Percentiles rank a stretch among this genome's conserved stretches.
Conservation (phyloP, 176 grass and related monocot species). For the Juncus effusus region DNA sequence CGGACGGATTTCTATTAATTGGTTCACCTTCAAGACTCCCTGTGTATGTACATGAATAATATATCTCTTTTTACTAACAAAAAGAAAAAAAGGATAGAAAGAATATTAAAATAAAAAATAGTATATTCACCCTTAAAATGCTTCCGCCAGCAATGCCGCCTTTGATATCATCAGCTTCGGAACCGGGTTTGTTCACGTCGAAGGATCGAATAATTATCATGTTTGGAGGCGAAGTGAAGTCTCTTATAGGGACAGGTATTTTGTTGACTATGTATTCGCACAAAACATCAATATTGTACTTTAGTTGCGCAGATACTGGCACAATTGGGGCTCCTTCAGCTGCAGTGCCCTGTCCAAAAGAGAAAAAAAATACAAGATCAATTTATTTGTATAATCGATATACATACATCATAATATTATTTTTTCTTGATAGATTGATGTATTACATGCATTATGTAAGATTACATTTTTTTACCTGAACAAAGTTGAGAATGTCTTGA, state of each 20-base stretch:
- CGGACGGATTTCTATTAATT: slow-evolving; percentile 78
- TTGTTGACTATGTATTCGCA: slow-evolving; percentile 94
- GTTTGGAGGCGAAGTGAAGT: slow-evolving; percentile 81
- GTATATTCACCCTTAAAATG: slow-evolving; percentile 66
- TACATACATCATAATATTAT: too few relatives aligned
- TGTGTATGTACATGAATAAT: slow-evolving; percentile 24
- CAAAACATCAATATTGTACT: slow-evolving; percentile 92
- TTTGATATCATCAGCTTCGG: slow-evolving; percentile 84
- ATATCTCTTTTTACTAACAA: background rate
- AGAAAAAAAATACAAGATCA: slow-evolving; percentile 13
- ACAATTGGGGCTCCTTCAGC: slow-evolving; percentile 91
- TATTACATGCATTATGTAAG: too few relatives aligned
- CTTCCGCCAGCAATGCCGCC: slow-evolving; percentile 94
- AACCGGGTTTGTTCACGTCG: slow-evolving; percentile 92
- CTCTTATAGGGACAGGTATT: slow-evolving; percentile 76
- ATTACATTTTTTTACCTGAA: slow-evolving; percentile 17
- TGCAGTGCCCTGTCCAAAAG: slow-evolving; percentile 61
- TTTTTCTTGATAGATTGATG: too few relatives aligned
- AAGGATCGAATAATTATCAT: slow-evolving; percentile 99
- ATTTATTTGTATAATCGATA: background rate
- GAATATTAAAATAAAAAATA: background rate
- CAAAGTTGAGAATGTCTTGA: slow-evolving; percentile 38
- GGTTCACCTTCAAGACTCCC: slow-evolving; percentile 94
- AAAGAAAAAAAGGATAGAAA: background rate
- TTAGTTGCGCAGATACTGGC: slow-evolving; percentile 85